Evolutionary conservation across 352 stramenopile genomes (phyloP), one percentile per base, ranked within the genome.

Genomic region (Phytophthora citrophthora): DNA sequence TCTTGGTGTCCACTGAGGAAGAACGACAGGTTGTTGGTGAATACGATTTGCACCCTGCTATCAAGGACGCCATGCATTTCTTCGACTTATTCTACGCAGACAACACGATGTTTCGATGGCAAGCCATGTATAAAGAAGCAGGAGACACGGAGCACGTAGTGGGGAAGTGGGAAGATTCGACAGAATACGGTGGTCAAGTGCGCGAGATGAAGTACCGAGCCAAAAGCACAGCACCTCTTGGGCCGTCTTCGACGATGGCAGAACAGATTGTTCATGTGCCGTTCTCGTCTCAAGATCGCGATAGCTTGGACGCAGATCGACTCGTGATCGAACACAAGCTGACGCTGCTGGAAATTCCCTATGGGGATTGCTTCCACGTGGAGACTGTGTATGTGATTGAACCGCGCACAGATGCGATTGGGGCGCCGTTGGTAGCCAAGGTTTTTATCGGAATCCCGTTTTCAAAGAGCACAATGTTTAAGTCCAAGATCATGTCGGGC

Each of bases 401-500:
- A 11, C 48, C 61, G 2, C 68, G 79, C 10, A 77, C 70, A 9
- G 71, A 76, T 34, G 66, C 68, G 5, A 48, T 73, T 7, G 68
- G 68, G 7, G 61, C 68, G 4, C 57, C 68, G 24, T 50, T 88
- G 18, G 49, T 86, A 26, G 81, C 72, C 2, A 73, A 75, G 24
- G 84, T 91, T n/a, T 91, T 75, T 49, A 71, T 91, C 5, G 83
- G 60, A 31, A 76, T 95, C 43, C 84, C 85, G 45, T 95, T 95
- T 64, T 88, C 79, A 15, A 95, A 93, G 54, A 87, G 77, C 40
- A 93, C 84, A 20, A 90, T 95, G 80, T 95, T 92, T 59, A 90
- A 90, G 70, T 80, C 76, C 4, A 95, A 93, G 69, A 95, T 95
- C 41, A 70, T 85, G n/a, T 90, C 85, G 3, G 76, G 64, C 4